Percentiles rank a stretch among this genome's conserved stretches.
These are phyloP conservation scores for Mrakia blollopis DNA, from an alignment of 768 basidiomycete genomes.

Conservation along the genomic window DNA sequence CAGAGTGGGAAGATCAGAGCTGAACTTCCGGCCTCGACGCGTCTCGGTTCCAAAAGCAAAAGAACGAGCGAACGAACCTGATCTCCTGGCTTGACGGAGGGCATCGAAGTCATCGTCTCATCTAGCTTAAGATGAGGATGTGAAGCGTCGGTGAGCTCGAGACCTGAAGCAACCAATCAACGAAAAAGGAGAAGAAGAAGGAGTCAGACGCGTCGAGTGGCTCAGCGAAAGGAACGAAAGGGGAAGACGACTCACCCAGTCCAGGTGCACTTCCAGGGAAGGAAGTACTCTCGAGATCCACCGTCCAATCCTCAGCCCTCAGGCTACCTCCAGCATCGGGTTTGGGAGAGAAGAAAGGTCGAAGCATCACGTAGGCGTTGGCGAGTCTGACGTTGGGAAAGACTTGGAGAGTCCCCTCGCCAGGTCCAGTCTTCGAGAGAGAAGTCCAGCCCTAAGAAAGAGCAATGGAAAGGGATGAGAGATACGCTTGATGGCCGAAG, in stretches of 20 bases:
- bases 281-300: conserved; percentile 52
- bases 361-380: conserved; percentile 59
- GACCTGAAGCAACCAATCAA: conserved; percentile 40
- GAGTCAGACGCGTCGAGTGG: background rate
- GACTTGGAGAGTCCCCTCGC: conserved; percentile 62
- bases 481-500: background rate
- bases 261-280: conserved; percentile 59
- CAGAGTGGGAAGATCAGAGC: no score
- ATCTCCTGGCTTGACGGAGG: conserved; percentile 63
- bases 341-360: conserved; percentile 58
- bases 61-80: conserved; percentile 50
- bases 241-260: conserved; percentile 38
- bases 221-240: background rate
- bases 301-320: conserved; percentile 54
- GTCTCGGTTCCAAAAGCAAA: background rate
- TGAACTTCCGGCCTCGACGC: background rate
- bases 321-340: conserved; percentile 36
- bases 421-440: conserved; percentile 54
- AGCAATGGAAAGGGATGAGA: no score
- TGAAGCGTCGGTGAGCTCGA: conserved; percentile 54
- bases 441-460: conserved; percentile 36
- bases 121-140: conserved; percentile 62
- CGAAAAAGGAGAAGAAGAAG: no score
- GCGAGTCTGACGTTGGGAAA: conserved; percentile 56
- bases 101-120: conserved; percentile 58